Base-by-base conservation (phyloP, 176 grass and related monocot species). In the Thinopyrum elongatum region DNA sequence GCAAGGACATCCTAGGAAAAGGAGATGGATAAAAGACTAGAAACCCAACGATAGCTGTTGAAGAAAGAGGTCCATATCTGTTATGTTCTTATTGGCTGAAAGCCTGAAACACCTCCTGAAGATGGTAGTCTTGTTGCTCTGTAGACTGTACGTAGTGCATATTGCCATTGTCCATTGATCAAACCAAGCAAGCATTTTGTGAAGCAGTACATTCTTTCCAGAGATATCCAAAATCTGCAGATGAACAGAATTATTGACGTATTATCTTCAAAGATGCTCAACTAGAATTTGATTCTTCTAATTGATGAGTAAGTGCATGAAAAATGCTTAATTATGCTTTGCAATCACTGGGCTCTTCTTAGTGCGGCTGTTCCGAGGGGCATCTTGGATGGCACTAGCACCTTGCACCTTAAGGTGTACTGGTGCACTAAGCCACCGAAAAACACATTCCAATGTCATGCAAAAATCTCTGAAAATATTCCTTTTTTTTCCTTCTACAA, bases 1-100 rank as follows among this genome's bases (percentile, higher is more conserved):
- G 70, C 90, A 78, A 82, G 84, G 87, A 8, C 81, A 88, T 80
- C 64, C 58, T 26, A 82, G 33, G 70, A 92, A 80, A 84, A 70
- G 62, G 12, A 90, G 60, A 84, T 64, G 76, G 76, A 81, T 89
- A 47, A 87, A 81, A 72, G 75, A 89, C 17, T 90, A 65, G 57
- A 68, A 17, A 31, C n/a, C 2, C 3, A n/a, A 28, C 25, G 27
- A 1, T 62, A 80, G 61, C 17, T 84, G 16, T 19, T 36, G 39
- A 58, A 66, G n/a, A n/a, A n/a, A n/a, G 14, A 76, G 74, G 10
- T 84, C 65, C 39, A 31, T 25, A 73, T 30, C 14, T 55, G 58
- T 13, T 34, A 31, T 55, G 25, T 41, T 14, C 9, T 86, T 15
- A 72, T 27, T 5, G 14, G 25, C 60, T 76, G 15, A 73, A 79